phyloP scores from a whole-genome alignment of 352 stramenopile genomes.

The Phytopythium litorale region DNA sequence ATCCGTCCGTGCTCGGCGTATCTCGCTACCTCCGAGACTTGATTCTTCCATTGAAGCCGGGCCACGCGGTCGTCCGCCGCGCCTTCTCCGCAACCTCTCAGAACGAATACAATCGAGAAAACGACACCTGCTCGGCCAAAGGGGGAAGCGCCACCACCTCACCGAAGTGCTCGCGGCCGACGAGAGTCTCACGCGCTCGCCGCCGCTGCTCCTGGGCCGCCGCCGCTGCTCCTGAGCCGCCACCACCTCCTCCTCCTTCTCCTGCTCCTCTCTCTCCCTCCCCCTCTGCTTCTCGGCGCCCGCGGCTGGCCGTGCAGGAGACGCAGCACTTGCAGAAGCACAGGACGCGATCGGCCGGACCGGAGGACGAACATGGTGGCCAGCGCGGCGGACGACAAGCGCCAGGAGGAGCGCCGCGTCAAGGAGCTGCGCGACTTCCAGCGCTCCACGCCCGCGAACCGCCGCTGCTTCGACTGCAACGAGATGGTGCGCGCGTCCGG shows the following conservation, averaged over 20 bases:
- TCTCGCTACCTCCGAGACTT: not conserved
- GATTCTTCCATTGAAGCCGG: slow-evolving; percentile 6
- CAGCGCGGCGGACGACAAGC: slow-evolving; percentile 60
- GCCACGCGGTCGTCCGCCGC: not conserved
- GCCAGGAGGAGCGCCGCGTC: slow-evolving; percentile 74
- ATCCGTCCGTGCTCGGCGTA: too few species aligned
- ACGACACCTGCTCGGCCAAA: not conserved
- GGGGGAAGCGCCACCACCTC: not conserved
- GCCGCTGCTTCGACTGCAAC: slow-evolving; percentile 89
- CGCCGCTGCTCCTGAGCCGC: not conserved
- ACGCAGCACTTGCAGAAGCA: not conserved
- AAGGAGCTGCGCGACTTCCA: slow-evolving; percentile 88
- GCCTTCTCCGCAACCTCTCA: not conserved
- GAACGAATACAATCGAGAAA: not conserved
- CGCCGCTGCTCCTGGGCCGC: too few species aligned
- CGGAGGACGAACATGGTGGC: slow-evolving; percentile 16
- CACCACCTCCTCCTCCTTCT: not conserved
- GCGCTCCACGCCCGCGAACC: slow-evolving; percentile 61
- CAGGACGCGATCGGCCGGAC: not conserved
- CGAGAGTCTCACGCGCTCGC: not conserved
- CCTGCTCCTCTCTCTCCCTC: not conserved
- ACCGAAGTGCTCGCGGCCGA: not conserved
- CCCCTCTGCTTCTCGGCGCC: not conserved
- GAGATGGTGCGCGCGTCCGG: slow-evolving; percentile 65
- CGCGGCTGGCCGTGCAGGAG: not conserved